phyloP scores from a whole-genome alignment of 2,329 filamentous ascomycete species.

The Sclerotinia glacialis region DNA sequence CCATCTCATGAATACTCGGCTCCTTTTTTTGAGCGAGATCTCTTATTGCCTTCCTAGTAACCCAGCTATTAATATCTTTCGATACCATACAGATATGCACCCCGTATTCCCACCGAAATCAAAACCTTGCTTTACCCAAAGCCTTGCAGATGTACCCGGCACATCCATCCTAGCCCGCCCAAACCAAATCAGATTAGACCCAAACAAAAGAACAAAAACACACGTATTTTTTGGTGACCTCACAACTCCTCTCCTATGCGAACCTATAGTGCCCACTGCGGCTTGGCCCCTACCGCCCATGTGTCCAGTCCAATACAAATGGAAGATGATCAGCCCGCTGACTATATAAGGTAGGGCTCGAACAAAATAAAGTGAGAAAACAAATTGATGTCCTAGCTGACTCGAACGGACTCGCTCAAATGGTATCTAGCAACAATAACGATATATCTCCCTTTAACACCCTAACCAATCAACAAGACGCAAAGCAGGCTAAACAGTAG shows the following conservation, averaged over 20 bases:
- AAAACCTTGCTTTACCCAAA: slow-evolving; percentile 1
- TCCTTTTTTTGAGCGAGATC: slow-evolving; percentile 2
- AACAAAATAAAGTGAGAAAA: neutral
- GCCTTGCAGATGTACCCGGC: slow-evolving; percentile 4
- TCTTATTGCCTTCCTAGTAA: neutral
- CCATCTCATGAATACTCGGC: slow-evolving; percentile 3
- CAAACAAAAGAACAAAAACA: slow-evolving; percentile 7
- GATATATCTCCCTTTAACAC: slow-evolving; percentile 12
- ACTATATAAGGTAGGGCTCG: neutral
- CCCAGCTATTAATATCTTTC: slow-evolving; percentile 13
- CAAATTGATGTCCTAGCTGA: slow-evolving; percentile 10
- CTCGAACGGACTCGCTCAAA: neutral
- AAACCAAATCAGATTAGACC: slow-evolving; percentile 8
- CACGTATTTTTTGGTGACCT: slow-evolving; percentile 10
- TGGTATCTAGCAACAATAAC: slow-evolving; percentile 12
- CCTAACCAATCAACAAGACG: neutral
- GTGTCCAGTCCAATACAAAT: slow-evolving; percentile 7
- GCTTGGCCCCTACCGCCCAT: slow-evolving; percentile 5
- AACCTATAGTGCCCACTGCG: slow-evolving; percentile 12
- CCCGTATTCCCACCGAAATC: slow-evolving; percentile 9
- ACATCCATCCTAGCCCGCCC: neutral
- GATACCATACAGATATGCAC: slow-evolving; percentile 12
- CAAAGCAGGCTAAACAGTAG: neutral
- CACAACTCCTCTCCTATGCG: slow-evolving; percentile 17
- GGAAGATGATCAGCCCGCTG: neutral